phyloP scores from a whole-genome alignment of 345 rosid species.

The Nephelium lappaceum region DNA sequence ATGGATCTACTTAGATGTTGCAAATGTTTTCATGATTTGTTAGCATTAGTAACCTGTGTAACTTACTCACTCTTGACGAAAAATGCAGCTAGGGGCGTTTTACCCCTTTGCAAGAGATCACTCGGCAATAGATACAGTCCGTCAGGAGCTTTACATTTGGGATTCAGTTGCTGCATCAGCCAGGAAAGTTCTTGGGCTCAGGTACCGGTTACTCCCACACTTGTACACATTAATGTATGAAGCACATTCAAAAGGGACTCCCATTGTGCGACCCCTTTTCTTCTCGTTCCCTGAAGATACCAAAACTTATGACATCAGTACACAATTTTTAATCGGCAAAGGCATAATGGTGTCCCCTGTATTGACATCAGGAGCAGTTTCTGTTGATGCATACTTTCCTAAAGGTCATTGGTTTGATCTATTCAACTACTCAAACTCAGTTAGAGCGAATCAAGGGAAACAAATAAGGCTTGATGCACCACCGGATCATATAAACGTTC shows the following conservation, averaged over 20 bases:
- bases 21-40: not conserved
- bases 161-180: conserved; percentile 6
- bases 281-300: not conserved
- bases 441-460: not conserved
- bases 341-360: not conserved
- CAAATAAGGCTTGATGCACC: not conserved
- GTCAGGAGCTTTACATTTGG: not conserved
- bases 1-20: not conserved
- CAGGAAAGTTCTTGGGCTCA: not conserved
- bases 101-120: conserved; percentile 4
- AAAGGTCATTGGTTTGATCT: not conserved
- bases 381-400: not conserved
- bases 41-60: not conserved
- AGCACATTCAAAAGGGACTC: not conserved
- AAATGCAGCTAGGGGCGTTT: conserved; percentile 1
- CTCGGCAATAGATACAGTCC: not conserved
- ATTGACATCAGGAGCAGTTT: not conserved
- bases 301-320: not conserved
- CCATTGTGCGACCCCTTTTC: not conserved
- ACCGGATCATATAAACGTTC: not conserved
- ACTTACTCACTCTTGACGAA: not conserved
- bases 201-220: not conserved
- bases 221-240: not conserved
- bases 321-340: conserved; percentile 4
- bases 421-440: not conserved